Conservation (phyloP, 768 basidiomycete species). For the Agaricus subrufescens region DNA sequence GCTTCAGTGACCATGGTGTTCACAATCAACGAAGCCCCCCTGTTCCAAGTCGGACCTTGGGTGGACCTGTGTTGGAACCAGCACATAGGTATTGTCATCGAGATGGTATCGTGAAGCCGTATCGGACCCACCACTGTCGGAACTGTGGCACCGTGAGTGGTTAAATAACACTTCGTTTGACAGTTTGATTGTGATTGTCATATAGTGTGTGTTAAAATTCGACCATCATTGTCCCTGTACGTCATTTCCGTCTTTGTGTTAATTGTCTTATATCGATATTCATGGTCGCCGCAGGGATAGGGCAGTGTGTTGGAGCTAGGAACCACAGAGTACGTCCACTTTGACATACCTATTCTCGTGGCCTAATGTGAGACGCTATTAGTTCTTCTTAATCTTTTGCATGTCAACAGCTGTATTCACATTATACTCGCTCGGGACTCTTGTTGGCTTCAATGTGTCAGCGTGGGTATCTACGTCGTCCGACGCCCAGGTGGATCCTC, state of each 20-base stretch:
- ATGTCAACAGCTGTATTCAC: constrained; percentile 58
- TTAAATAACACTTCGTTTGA: neutral
- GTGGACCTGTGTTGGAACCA: constrained; percentile 45
- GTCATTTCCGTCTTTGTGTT: constrained; percentile 17
- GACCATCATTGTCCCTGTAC: constrained; percentile 90
- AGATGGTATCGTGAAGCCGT: constrained; percentile 69
- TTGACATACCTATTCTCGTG: neutral
- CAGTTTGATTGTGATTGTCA: neutral
- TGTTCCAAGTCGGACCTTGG: constrained; percentile 30
- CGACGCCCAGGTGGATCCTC: constrained; percentile 45
- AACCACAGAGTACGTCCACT: constrained; percentile 69
- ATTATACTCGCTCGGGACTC: constrained; percentile 56
- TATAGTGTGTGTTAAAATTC: constrained; percentile 74
- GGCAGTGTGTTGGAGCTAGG: constrained; percentile 88
- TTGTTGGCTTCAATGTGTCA: constrained; percentile 26
- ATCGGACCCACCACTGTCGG: constrained; percentile 76
- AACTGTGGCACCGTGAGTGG: constrained; percentile 72
- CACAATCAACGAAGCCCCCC: constrained; percentile 10
- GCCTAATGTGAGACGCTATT: neutral
- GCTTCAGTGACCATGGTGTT: neutral
- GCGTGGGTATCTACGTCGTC: constrained; percentile 1
- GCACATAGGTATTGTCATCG: constrained; percentile 62
- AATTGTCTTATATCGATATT: neutral
- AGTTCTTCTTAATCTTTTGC: constrained; percentile 86
- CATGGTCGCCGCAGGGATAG: constrained; percentile 61